These are phyloP conservation scores for Citrus glauca DNA, from an alignment of 345 rosid genomes.

Conservation along the genomic window DNA sequence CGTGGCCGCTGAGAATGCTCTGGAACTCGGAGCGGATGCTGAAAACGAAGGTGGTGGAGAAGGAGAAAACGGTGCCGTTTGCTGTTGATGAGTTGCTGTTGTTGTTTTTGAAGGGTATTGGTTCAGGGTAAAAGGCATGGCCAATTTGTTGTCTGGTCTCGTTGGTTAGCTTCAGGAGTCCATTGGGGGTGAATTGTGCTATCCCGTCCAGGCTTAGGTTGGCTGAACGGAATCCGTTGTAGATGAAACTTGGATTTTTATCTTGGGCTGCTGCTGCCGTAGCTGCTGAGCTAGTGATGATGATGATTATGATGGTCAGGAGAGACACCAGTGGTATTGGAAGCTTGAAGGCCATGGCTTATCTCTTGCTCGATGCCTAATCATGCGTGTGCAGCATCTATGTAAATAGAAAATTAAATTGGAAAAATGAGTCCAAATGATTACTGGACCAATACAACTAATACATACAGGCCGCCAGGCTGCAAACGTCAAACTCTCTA, in stretches of 20 bases:
- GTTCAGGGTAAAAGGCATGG: slow-evolving; percentile 46
- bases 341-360: slow-evolving; percentile 21
- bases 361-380: neutral
- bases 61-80: slow-evolving; percentile 28
- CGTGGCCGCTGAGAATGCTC: slow-evolving; percentile 31
- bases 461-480: too few relatives aligned
- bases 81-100: slow-evolving; percentile 21
- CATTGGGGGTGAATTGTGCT: slow-evolving; percentile 26
- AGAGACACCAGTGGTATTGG: neutral
- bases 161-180: slow-evolving; percentile 47
- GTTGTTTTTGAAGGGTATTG: slow-evolving; percentile 29
- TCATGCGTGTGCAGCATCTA: too few relatives aligned
- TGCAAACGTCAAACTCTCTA: too few relatives aligned
- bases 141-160: slow-evolving; percentile 21
- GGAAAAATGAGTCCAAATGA: too few relatives aligned
- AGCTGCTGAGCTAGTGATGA: neutral
- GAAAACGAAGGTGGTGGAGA: slow-evolving; percentile 60
- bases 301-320: neutral
- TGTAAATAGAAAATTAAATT: too few relatives aligned
- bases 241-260: slow-evolving; percentile 18
- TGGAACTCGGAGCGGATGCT: slow-evolving; percentile 38
- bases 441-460: too few relatives aligned
- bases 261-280: neutral
- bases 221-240: slow-evolving; percentile 31
- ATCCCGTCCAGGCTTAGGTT: slow-evolving; percentile 41